Evolutionary conservation across 2,329 filamentous ascomycete species (phyloP).

Genomic region (Cordyceps cateniannulata): DNA sequence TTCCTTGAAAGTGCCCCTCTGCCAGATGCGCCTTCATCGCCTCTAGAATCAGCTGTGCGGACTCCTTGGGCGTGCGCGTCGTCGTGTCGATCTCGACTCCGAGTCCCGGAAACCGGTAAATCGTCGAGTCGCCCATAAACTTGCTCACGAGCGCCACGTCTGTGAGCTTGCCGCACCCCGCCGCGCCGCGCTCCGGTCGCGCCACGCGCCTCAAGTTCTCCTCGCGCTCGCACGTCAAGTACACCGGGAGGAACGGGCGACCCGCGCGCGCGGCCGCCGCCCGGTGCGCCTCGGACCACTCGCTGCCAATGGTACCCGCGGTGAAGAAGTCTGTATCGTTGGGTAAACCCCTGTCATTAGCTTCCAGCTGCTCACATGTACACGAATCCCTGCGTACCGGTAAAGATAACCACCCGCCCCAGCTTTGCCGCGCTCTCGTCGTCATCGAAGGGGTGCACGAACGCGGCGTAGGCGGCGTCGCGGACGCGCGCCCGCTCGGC

Average conservation of each 20-base stretch:
- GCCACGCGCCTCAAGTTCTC: slow-evolving; percentile 21
- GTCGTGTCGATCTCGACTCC: slow-evolving; percentile 21
- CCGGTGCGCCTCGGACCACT: slow-evolving; percentile 17
- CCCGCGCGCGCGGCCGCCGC: slow-evolving; percentile 17
- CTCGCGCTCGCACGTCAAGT: slow-evolving; percentile 21
- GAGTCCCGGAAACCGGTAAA: slow-evolving; percentile 19
- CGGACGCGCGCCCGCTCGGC: slow-evolving; percentile 14
- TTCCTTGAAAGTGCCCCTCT: background rate
- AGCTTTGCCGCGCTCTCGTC: too few species aligned
- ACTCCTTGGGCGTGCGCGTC: slow-evolving; percentile 18
- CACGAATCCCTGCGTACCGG: too few species aligned
- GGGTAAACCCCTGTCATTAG: too few species aligned
- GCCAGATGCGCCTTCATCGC: slow-evolving; percentile 3
- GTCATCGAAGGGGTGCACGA: slow-evolving; percentile 14
- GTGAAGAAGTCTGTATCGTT: slow-evolving; percentile 10
- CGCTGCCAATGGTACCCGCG: background rate
- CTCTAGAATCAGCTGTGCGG: slow-evolving; percentile 16
- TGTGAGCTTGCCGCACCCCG: slow-evolving; percentile 18
- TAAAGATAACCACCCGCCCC: slow-evolving; percentile 19
- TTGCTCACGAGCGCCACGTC: slow-evolving; percentile 17
- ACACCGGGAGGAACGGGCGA: slow-evolving; percentile 22
- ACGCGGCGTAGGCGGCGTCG: slow-evolving; percentile 8
- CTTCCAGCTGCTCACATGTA: too few species aligned
- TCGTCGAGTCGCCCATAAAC: slow-evolving; percentile 18
- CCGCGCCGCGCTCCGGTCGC: slow-evolving; percentile 8